Conservation (phyloP, 208 protist genomes). For the Leptomonas pyrrhocoris region DNA sequence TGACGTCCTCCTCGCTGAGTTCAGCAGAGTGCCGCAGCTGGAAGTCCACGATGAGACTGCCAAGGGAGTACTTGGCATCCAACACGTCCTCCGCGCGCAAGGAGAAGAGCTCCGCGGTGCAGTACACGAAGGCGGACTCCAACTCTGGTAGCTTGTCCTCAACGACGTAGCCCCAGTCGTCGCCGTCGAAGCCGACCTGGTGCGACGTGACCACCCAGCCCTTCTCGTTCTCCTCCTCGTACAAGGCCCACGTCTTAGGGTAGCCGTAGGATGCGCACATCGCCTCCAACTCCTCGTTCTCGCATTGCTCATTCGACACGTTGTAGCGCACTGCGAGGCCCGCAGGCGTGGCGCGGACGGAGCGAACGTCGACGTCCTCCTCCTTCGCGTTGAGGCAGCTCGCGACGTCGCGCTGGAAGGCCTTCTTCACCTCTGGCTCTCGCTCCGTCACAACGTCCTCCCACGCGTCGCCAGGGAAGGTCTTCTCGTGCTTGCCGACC, state of each 20-base stretch:
- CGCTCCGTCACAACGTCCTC: constrained; percentile 19
- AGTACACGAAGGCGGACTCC: constrained; percentile 32
- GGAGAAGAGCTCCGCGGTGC: constrained; percentile 38
- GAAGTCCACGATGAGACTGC: constrained; percentile 54
- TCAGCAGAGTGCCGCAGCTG: constrained; percentile 43
- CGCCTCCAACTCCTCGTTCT: constrained; percentile 23
- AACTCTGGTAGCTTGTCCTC: constrained; percentile 39
- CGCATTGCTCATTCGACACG: constrained; percentile 27
- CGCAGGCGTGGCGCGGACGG: constrained; percentile 27
- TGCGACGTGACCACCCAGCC: constrained; percentile 48
- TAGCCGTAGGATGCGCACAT: constrained; percentile 42
- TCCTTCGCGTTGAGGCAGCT: constrained; percentile 27
- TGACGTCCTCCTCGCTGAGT: constrained; percentile 37
- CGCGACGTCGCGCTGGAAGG: constrained; percentile 45
- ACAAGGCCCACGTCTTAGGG: constrained; percentile 50
- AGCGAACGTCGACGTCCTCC: constrained; percentile 31
- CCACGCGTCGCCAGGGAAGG: constrained; percentile 36
- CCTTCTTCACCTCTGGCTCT: constrained; percentile 30
- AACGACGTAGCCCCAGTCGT: constrained; percentile 69
- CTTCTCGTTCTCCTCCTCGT: constrained; percentile 34
- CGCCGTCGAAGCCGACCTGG: constrained; percentile 74
- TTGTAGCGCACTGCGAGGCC: constrained; percentile 41
- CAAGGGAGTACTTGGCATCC: constrained; percentile 25
- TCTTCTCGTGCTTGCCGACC: constrained; percentile 33
- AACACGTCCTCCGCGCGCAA: constrained; percentile 43